Conservation (phyloP, 495 filamentous ascomycete genomes). For the Lentithecium fluviatile region DNA sequence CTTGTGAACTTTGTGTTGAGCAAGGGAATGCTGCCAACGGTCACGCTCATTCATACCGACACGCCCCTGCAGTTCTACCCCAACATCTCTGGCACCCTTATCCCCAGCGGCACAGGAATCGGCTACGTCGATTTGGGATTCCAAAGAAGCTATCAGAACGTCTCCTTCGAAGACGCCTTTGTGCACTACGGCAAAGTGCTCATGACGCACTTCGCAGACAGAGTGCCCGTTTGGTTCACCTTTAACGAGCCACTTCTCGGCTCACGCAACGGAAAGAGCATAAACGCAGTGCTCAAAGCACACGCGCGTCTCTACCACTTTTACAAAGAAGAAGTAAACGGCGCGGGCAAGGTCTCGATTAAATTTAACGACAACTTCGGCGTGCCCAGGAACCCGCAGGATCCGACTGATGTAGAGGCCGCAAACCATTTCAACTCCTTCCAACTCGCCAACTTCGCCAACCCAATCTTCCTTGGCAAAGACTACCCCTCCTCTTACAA, state of each 20-base stretch:
- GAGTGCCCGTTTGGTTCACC: slow-evolving; percentile 48
- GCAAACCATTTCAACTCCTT: slow-evolving; percentile 47
- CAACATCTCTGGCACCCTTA: slow-evolving; percentile 10
- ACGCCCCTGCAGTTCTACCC: slow-evolving; percentile 40
- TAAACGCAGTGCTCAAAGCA: slow-evolving; percentile 44
- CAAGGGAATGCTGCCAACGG: slow-evolving; percentile 46
- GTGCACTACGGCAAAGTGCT: slow-evolving; percentile 46
- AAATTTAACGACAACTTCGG: slow-evolving; percentile 50
- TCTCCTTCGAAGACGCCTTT: slow-evolving; percentile 43
- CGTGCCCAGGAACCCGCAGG: slow-evolving; percentile 43
- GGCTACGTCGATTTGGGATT: not conserved
- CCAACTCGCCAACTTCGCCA: slow-evolving; percentile 44
- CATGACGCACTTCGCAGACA: slow-evolving; percentile 46
- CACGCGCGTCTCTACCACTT: slow-evolving; percentile 47
- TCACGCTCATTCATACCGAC: slow-evolving; percentile 49
- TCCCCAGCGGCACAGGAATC: too few species aligned
- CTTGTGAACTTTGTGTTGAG: slow-evolving; percentile 48
- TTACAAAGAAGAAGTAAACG: slow-evolving; percentile 47
- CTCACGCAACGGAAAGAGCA: slow-evolving; percentile 40
- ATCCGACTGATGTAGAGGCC: slow-evolving; percentile 42
- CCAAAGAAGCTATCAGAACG: slow-evolving; percentile 40
- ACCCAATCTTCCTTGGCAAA: slow-evolving; percentile 47
- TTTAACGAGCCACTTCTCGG: slow-evolving; percentile 49
- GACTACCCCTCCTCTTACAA: slow-evolving; percentile 45
- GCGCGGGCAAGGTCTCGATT: slow-evolving; percentile 44